Base-by-base conservation (phyloP, 2,329 filamentous ascomycete genomes). In the Zymoseptoria tritici region DNA sequence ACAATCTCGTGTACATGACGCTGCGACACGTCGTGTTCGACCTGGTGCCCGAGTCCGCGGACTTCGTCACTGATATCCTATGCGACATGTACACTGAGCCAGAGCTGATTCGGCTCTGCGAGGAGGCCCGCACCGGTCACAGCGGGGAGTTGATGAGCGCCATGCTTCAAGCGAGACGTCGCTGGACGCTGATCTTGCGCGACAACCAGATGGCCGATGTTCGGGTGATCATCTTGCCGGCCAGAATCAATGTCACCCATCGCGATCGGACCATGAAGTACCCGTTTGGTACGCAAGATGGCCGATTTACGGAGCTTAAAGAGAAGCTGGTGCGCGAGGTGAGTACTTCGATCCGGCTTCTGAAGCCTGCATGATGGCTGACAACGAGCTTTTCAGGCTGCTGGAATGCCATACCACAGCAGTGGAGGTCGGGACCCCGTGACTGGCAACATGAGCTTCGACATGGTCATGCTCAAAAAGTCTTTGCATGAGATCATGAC, bases 181-280 rank as follows among this genome's bases (percentile, higher is more conserved):
- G 55, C 16, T 59, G 57, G 57, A 19, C 52, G 9, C 19, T 50
- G 8, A 49, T 49, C 36, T 29, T 59, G 46, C 21, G 57, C 21
- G 57, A 59, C 26, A 21, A 29, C 16, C 24, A 59, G 9, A 16
- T 50, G 16, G 31, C 36, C 52, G 57, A 59, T 36, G 54, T 59
- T n/a, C 22, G 49, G 19, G 26, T 59, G 26, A 42, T 52, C 42
- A 36, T 55, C 20, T 42, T n/a, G 16, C 11, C 46, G 5, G 46
- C 20, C 16, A n/a, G 49, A 19, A 31, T 49, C 16, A 22, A 11
- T 20, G 36, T 46, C 36, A 46, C 36, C 36, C 36, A 46, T 46
- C 36, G 16, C 36, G 16, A 46, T n/a, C 36, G 16, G 36, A 9
- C 16, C 36, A 46, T 16, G 36, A 46, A 16, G 36, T 46, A 46